Evolutionary conservation across 1,139 yeast genomes (phyloP).

Genomic region (Geotrichum phurueaensis): DNA sequence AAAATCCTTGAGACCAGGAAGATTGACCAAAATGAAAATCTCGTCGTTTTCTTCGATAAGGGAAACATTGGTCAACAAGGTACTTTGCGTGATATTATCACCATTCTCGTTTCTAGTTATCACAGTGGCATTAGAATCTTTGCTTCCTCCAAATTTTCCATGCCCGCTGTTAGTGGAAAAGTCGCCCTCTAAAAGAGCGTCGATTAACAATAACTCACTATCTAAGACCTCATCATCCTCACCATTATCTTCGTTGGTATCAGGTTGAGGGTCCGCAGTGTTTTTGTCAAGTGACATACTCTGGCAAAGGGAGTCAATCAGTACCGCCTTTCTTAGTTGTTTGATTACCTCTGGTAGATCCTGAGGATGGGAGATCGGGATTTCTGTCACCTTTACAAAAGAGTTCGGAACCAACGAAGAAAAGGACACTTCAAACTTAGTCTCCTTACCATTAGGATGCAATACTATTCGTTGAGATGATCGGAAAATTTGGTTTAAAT

Average conservation of each 20-base stretch:
- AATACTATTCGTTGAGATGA: conserved; percentile 16
- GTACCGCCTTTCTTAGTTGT: conserved; percentile 19
- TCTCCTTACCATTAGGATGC: conserved; percentile 17
- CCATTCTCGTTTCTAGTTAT: not conserved
- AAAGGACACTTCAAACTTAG: conserved; percentile 24
- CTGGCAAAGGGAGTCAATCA: conserved; percentile 12
- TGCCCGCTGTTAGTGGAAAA: not conserved
- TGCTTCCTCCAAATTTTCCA: not conserved
- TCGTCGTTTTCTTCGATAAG: conserved; percentile 12
- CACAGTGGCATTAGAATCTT: not conserved
- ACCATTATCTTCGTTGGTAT: conserved; percentile 6
- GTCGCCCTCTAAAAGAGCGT: conserved; percentile 11
- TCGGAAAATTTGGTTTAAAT: conserved; percentile 12
- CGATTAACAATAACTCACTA: conserved; percentile 17
- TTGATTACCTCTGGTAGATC: conserved; percentile 24
- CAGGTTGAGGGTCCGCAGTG: not conserved
- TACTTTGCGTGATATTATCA: not conserved
- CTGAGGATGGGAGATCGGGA: conserved; percentile 34
- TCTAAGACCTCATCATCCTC: conserved; percentile 18
- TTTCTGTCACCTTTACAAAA: conserved; percentile 28
- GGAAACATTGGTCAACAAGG: conserved; percentile 5
- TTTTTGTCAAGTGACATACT: conserved; percentile 4
- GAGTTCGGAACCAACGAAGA: conserved; percentile 31
- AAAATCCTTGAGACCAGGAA: conserved; percentile 8
- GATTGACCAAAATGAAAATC: conserved; percentile 8